A percentile compares a stretch with the other conserved stretches of the same genome.
phyloP scores from a whole-genome alignment of 2,329 filamentous ascomycete species.

The Pezicula radicicola region DNA sequence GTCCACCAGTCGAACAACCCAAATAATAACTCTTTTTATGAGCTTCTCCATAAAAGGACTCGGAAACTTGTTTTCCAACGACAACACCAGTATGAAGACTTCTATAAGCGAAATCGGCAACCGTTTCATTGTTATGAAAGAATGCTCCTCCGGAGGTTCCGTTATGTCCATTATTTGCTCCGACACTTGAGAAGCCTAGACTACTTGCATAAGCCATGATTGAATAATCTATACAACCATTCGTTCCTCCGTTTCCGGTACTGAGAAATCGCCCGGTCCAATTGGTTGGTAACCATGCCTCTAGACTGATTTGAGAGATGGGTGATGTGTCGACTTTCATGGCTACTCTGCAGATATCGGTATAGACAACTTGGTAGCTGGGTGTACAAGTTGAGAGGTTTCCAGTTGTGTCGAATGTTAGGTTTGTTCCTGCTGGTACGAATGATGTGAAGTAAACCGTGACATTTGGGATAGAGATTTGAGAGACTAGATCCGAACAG shows the following conservation, averaged over 20 bases:
- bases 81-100: conserved; percentile 17
- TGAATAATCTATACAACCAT: too few species aligned
- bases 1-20: conserved; percentile 39
- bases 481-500: too few species aligned
- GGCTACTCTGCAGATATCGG: conserved; percentile 15
- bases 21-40: conserved; percentile 35
- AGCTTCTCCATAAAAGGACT: conserved; percentile 28
- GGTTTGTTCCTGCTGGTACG: not conserved
- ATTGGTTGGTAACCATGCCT: conserved; percentile 29
- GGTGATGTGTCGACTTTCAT: conserved; percentile 14
- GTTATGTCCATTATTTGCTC: conserved; percentile 24
- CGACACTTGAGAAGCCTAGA: conserved; percentile 21
- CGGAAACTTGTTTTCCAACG: conserved; percentile 22
- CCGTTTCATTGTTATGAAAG: conserved; percentile 16
- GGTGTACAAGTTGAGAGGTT: conserved; percentile 10
- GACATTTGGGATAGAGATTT: conserved; percentile 7
- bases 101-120: conserved; percentile 23
- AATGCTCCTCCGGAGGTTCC: conserved; percentile 20
- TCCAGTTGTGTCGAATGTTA: conserved; percentile 8
- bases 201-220: conserved; percentile 13
- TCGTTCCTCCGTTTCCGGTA: not conserved
- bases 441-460: conserved; percentile 11
- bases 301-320: conserved; percentile 14
- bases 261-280: conserved; percentile 41
- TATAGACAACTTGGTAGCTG: conserved; percentile 3